These are phyloP conservation scores for Cairneyella variabilis DNA, from an alignment of 495 filamentous ascomycete species.

Conservation along the genomic window DNA sequence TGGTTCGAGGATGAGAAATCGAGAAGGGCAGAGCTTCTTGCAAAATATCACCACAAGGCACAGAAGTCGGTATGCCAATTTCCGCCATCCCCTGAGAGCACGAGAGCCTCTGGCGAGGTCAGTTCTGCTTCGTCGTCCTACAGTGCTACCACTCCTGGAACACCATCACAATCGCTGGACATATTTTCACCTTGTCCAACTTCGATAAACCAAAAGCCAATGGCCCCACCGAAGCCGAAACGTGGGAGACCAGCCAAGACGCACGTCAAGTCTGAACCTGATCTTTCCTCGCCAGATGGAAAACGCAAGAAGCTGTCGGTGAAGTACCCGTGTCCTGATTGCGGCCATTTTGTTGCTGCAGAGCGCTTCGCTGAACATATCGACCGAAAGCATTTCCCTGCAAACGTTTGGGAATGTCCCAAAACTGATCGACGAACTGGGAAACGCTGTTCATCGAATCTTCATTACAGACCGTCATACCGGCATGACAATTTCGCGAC, in stretches of 20 bases:
- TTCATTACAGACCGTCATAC: neutral
- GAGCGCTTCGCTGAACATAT: slow-evolving; percentile 6
- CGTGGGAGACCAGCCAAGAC: slow-evolving; percentile 8
- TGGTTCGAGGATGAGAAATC: slow-evolving; percentile 9
- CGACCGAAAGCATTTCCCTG: slow-evolving; percentile 1
- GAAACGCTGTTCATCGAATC: slow-evolving; percentile 2
- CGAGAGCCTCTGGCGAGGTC: slow-evolving; percentile 1
- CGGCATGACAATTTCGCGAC: neutral
- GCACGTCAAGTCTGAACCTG: slow-evolving; percentile 1
- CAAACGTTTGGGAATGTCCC: slow-evolving; percentile 6
- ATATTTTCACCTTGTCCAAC: neutral
- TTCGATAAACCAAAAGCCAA: neutral
- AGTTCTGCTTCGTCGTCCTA: slow-evolving; percentile 5
- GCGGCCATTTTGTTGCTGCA: neutral
- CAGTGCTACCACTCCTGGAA: slow-evolving; percentile 5
- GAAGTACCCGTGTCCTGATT: slow-evolving; percentile 4
- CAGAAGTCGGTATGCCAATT: slow-evolving; percentile 2
- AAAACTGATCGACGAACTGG: neutral
- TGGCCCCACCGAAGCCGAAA: neutral
- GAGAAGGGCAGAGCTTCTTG: slow-evolving; percentile 2
- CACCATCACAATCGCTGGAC: neutral
- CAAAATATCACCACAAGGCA: neutral
- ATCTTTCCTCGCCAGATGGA: neutral
- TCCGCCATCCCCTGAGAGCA: slow-evolving; percentile 2
- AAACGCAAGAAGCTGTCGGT: slow-evolving; percentile 1